phyloP scores from a whole-genome alignment of 2,329 filamentous ascomycete genomes.

The Xylaria sp. region DNA sequence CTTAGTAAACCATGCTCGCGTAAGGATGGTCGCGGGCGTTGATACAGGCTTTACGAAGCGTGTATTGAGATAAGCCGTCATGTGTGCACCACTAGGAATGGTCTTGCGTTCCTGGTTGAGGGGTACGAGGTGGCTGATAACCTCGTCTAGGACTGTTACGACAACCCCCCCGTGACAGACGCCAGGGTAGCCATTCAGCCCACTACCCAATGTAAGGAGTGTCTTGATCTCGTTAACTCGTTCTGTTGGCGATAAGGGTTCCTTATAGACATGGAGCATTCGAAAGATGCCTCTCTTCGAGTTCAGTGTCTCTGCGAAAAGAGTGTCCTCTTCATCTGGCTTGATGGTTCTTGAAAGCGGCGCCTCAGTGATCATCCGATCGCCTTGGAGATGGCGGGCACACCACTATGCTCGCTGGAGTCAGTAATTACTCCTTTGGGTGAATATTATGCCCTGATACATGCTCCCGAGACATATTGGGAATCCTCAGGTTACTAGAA shows the following conservation, averaged over 20 bases:
- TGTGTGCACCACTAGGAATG: slow-evolving; percentile 43
- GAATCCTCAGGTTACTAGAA: no score
- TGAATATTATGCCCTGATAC: no score
- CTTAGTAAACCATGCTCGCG: slow-evolving; percentile 56
- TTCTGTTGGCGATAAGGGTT: slow-evolving; percentile 42
- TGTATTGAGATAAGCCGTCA: slow-evolving; percentile 66
- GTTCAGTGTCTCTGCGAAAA: slow-evolving; percentile 64
- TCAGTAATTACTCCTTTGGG: no score
- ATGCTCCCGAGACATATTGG: no score
- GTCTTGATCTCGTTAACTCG: slow-evolving; percentile 48
- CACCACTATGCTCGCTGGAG: no score
- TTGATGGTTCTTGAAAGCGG: slow-evolving; percentile 51
- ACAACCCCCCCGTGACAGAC: slow-evolving; percentile 68
- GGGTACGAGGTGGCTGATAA: slow-evolving; percentile 61
- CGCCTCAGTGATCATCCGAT: slow-evolving; percentile 40
- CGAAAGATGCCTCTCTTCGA: slow-evolving; percentile 59
- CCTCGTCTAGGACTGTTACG: slow-evolving; percentile 67
- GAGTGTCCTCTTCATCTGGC: slow-evolving; percentile 57
- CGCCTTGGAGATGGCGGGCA: slow-evolving; percentile 54
- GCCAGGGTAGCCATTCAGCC: slow-evolving; percentile 63
- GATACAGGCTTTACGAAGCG: slow-evolving; percentile 63
- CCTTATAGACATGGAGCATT: slow-evolving; percentile 56
- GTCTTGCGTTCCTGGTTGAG: slow-evolving; percentile 50
- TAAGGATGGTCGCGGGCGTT: slow-evolving; percentile 60
- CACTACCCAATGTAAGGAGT: slow-evolving; percentile 57